These are phyloP conservation scores for Cynanchum wilfordii DNA, from an alignment of 257 asterid genomes.

Conservation along the genomic window DNA sequence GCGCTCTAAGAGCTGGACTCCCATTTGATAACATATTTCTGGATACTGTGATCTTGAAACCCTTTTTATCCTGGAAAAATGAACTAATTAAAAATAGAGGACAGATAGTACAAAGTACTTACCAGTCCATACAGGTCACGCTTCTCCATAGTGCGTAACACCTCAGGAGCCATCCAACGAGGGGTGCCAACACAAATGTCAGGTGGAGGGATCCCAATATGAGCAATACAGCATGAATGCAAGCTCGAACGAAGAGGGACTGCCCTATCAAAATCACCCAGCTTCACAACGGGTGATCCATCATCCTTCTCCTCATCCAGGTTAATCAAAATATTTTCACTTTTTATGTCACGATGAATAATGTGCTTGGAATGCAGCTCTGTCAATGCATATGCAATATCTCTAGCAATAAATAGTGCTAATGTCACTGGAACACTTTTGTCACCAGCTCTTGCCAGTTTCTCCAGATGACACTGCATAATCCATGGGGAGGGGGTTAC, in stretches of 20 bases:
- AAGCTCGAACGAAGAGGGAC: slow-evolving; percentile 68
- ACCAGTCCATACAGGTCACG: slow-evolving; percentile 48
- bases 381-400: slow-evolving; percentile 63
- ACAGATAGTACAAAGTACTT: slow-evolving; percentile 9
- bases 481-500: not conserved
- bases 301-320: slow-evolving; percentile 58
- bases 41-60: not conserved
- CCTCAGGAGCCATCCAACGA: slow-evolving; percentile 99
- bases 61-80: not conserved
- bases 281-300: slow-evolving; percentile 77
- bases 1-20: not conserved
- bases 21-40: not conserved
- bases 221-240: slow-evolving; percentile 89
- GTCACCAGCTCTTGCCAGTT: slow-evolving; percentile 48
- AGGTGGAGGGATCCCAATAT: slow-evolving; percentile 79
- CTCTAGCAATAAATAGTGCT: slow-evolving; percentile 65
- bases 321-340: slow-evolving; percentile 80
- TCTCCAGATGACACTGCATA: slow-evolving; percentile 59
- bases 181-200: slow-evolving; percentile 93
- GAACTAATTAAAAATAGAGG: not conserved
- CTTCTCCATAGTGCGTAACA: slow-evolving; percentile 36
- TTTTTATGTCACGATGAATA: slow-evolving; percentile 90
- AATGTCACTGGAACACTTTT: slow-evolving; percentile 46
- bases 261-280: slow-evolving; percentile 88
- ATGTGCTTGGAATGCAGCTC: slow-evolving; percentile 71